Conservation (phyloP, 2,329 filamentous ascomycete genomes). For the Colletotrichum camelliae region DNA sequence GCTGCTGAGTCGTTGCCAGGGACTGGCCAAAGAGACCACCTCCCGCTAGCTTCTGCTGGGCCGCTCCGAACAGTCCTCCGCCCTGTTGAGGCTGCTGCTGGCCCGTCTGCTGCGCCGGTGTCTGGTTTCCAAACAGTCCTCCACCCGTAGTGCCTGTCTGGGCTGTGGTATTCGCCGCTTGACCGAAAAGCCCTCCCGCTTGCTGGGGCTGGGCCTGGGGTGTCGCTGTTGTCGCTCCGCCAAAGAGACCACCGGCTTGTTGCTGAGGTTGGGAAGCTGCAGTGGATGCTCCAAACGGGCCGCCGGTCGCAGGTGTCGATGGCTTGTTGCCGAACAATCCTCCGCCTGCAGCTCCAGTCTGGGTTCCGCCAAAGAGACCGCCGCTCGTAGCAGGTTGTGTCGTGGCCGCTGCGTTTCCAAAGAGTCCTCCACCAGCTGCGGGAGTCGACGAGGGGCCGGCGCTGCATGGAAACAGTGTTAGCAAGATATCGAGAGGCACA, state of each 20-base stretch:
- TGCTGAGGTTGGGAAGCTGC: conserved; percentile 31
- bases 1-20: conserved; percentile 5
- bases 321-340: conserved; percentile 12
- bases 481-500: background rate
- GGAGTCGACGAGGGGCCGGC: conserved; percentile 1
- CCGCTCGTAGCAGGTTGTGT: conserved; percentile 16
- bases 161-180: background rate
- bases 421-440: conserved; percentile 12
- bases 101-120: conserved; percentile 15
- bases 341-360: background rate
- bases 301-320: conserved; percentile 38
- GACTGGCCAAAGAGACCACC: conserved; percentile 28
- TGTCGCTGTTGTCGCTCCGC: background rate
- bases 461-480: background rate
- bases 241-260: conserved; percentile 20
- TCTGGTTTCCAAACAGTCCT: conserved; percentile 17
- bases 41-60: conserved; percentile 24
- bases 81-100: conserved; percentile 29
- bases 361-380: conserved; percentile 23
- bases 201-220: background rate
- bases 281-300: conserved; percentile 35
- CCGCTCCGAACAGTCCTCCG: conserved; percentile 40
- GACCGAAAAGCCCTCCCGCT: background rate
- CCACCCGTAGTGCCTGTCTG: conserved; percentile 18
- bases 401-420: background rate